Conservation (phyloP, 2,329 filamentous ascomycete species). For the Xylariales sp. region DNA sequence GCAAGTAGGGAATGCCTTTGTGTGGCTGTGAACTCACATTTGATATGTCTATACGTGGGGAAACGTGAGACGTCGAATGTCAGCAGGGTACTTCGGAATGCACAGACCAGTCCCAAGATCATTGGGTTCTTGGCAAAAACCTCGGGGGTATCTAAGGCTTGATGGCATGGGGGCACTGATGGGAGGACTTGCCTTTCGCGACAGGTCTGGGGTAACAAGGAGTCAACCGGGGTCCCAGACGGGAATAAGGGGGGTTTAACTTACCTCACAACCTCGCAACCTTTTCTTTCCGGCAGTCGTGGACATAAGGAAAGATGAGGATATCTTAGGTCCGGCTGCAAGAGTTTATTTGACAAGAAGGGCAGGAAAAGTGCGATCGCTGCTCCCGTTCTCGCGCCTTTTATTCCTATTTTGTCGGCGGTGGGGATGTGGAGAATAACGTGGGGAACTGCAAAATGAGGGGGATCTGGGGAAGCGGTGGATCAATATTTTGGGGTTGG, state of each 20-base stretch:
- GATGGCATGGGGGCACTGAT: no score
- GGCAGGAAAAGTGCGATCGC: constrained; percentile 4
- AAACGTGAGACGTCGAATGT: background rate
- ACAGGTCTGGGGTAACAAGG: background rate
- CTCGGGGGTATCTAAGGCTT: no score
- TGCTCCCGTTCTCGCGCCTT: constrained; percentile 6
- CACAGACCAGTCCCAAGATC: background rate
- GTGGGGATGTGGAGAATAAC: background rate
- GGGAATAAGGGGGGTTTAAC: background rate
- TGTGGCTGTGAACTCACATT: constrained; percentile 2
- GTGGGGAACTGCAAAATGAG: constrained; percentile 7
- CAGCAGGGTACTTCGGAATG: background rate
- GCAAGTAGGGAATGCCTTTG: background rate
- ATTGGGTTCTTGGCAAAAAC: background rate
- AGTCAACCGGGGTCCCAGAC: background rate
- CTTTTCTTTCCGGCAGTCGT: background rate
- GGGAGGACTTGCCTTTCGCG: constrained; percentile 12
- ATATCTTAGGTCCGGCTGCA: background rate
- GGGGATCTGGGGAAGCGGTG: constrained; percentile 5
- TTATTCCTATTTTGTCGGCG: constrained; percentile 17
- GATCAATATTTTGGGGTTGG: background rate
- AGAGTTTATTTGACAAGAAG: constrained; percentile 3
- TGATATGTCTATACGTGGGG: constrained; percentile 8
- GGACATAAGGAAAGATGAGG: constrained; percentile 3
- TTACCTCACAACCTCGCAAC: constrained; percentile 16